Base-by-base conservation (phyloP, 2,329 filamentous ascomycete species). In the Aspergillus neotritici region DNA sequence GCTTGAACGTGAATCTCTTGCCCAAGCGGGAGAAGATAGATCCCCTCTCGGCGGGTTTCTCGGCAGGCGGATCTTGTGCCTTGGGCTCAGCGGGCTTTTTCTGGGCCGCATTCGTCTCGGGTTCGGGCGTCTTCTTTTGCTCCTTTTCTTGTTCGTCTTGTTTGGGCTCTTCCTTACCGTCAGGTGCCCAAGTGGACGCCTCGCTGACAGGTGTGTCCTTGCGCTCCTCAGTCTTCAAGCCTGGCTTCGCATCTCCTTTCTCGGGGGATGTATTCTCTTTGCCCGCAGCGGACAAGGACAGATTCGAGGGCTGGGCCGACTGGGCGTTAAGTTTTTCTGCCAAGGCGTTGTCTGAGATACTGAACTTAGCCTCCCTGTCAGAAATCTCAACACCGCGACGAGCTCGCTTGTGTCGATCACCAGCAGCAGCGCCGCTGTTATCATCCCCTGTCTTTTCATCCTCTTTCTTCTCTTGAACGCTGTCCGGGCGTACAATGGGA, bases 341-440 rank as follows among this genome's bases (percentile, higher is more conserved):
- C 39, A 67, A 49, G 38, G 67, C 62, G 17, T 63, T 60, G 31
- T 41, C 62, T 30, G 72, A 70, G 43, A 68, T 67, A 7, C 87
- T 87, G 63, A 94, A 94, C 40, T 80, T 73, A 15, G 86, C 83
- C 16, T 91, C 81, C 38, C 84, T 78, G 55, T 94, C 83, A 13
- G 79, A 83, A 56, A 86, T 82, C 40, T 76, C 78, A 13, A 74
- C 78, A 35, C 68, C 75, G 46, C 79, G 81, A 53, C 82, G 81
- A 50, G 80, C 81, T 61, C 89, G 82, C 74, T 95, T 96, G 58
- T 82, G 72, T 32, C 87, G 81, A 15, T 80, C 80, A 46, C 84
- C 73, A 49, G 86, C 80, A n/a, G 73, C 74, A 14, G 77, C 65
- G 17, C 81, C 79, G 12, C 82, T 82, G 48, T 83, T 75, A 3